phyloP scores from a whole-genome alignment of 2,329 filamentous ascomycete species.

The Arachnopeziza araneosa region DNA sequence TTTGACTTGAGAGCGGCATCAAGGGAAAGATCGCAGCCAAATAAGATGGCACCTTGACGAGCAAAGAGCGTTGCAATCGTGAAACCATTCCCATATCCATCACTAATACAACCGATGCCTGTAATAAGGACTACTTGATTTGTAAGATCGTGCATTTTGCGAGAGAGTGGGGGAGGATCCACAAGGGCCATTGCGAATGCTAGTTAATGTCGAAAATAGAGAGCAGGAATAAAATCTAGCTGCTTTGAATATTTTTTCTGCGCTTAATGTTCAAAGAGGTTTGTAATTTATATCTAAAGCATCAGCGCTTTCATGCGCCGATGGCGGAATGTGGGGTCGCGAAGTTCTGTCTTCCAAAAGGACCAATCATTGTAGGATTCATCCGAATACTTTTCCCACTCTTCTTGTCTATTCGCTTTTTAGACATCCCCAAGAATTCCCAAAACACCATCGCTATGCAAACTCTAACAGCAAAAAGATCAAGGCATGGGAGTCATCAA shows the following conservation, averaged over 20 bases:
- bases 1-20: constrained; percentile 36
- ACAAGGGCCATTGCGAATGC: constrained; percentile 13
- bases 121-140: constrained; percentile 42
- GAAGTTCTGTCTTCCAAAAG: not conserved
- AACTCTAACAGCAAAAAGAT: constrained; percentile 9
- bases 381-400: not conserved
- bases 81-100: constrained; percentile 44
- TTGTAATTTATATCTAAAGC: not conserved
- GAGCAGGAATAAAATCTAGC: not conserved
- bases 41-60: constrained; percentile 42
- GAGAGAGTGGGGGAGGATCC: constrained; percentile 15
- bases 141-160: constrained; percentile 35
- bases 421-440: not conserved
- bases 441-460: constrained; percentile 40
- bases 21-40: constrained; percentile 44
- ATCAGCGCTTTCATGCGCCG: not conserved
- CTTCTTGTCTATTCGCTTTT: not conserved
- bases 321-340: constrained; percentile 1
- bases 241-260: not conserved
- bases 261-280: not conserved
- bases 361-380: not conserved
- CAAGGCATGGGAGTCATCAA: constrained; percentile 47
- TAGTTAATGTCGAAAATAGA: not conserved
- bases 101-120: constrained; percentile 34
- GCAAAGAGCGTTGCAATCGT: constrained; percentile 44